Evolutionary conservation across 257 asterid genomes (phyloP), one percentile per base, ranked within the genome.

Genomic region (Solanum pinnatisectum): DNA sequence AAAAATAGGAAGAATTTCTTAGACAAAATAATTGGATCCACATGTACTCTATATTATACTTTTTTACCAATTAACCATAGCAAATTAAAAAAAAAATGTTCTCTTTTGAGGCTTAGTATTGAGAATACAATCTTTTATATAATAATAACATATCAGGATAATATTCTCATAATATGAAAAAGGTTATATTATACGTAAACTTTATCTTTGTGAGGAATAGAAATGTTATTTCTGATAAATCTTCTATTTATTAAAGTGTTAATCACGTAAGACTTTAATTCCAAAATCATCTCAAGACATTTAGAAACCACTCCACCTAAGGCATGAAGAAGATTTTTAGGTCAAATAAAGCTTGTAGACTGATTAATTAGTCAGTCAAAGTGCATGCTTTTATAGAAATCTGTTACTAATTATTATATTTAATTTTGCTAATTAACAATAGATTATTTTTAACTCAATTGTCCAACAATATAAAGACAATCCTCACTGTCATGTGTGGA

Each of bases 391-490:
- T 71, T 33, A 71, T 71, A 71, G 78, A 32, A 32, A 71, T 32
- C 14, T 71, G 42, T 71, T 71, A 52, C 63, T 52, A 71, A 71
- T 8, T 71, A 71, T 6, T 67, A 70, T 27, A 65, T 32, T 71
- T 71, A 16, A 33, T 33, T 71, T 71, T 33, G 7, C 78, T 71
- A 32, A 71, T 33, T 16, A 33, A 71, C 42, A 16, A 71, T 33
- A 9, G 8, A 71, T 71, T 71, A 74, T 18, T n/a, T 56, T 60
- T 37, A 42, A 76, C 14, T 32, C 60, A 89, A 86, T 52, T 88
- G 93, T 81, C 91, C 87, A 76, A 81, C 89, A 85, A 83, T 89
- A 90, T 87, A 52, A 87, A 88, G 93, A 90, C 94, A 92, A 70
- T 40, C 92, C 68, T 73, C 76, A 83, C 85, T 90, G 91, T 90